A percentile compares a stretch with the other conserved stretches of the same genome.
phyloP scores from a whole-genome alignment of 2,329 filamentous ascomycete genomes.

The Hysterium pulicare region DNA sequence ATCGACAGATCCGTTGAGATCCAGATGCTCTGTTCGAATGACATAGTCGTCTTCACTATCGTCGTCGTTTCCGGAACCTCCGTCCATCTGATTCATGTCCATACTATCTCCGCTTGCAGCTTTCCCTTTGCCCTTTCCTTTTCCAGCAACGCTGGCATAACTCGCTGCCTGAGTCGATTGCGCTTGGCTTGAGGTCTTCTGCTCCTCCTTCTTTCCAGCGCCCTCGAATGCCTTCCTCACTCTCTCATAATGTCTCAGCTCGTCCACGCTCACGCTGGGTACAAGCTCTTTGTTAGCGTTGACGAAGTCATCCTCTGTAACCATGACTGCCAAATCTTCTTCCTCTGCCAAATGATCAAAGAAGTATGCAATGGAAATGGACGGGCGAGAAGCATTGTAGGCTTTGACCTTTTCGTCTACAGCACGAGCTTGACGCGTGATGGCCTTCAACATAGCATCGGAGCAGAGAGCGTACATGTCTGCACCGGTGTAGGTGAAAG shows the following conservation, averaged over 20 bases:
- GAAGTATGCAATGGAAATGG: constrained; percentile 84
- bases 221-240: constrained; percentile 83
- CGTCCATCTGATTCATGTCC: background rate
- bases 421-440: constrained; percentile 79
- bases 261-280: constrained; percentile 89
- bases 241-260: constrained; percentile 84
- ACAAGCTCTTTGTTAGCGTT: constrained; percentile 80
- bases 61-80: constrained; percentile 7
- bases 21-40: constrained; percentile 38
- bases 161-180: constrained; percentile 1
- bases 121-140: constrained; percentile 29
- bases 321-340: constrained; percentile 81
- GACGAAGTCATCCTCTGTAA: constrained; percentile 84
- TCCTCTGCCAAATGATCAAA: constrained; percentile 87
- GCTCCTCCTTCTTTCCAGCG: constrained; percentile 45
- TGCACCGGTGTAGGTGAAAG: constrained; percentile 95
- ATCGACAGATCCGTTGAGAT: constrained; percentile 24
- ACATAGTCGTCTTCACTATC: constrained; percentile 41
- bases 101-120: constrained; percentile 7
- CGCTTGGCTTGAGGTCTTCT: constrained; percentile 26
- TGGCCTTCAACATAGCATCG: constrained; percentile 97
- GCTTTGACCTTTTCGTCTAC: constrained; percentile 80
- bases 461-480: constrained; percentile 97
- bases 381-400: constrained; percentile 42
- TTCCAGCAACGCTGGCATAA: constrained; percentile 4